phyloP scores from a whole-genome alignment of 345 rosid species.

The Psidium friedrichsthalianum region DNA sequence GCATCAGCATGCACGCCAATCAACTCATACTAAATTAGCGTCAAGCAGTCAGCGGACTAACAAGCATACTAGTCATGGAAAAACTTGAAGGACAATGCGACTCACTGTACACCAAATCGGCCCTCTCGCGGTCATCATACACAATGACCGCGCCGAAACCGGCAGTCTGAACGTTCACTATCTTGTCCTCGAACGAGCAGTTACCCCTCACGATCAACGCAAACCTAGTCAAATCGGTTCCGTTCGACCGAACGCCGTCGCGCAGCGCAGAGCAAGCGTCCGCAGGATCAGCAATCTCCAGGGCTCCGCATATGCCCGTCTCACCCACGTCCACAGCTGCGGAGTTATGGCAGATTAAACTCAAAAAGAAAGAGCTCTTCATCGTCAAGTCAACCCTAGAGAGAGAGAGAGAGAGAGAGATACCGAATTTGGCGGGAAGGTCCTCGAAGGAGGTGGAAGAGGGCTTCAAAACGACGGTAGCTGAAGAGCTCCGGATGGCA shows the following conservation, averaged over 20 bases:
- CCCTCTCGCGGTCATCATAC: slow-evolving; percentile 32
- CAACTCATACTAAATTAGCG: background rate
- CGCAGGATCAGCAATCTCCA: slow-evolving; percentile 41
- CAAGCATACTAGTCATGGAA: background rate
- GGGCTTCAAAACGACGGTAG: slow-evolving; percentile 42
- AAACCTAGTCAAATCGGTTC: slow-evolving; percentile 17
- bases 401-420: background rate
- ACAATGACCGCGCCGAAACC: slow-evolving; percentile 58
- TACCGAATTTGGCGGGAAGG: slow-evolving; percentile 78
- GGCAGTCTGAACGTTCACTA: slow-evolving; percentile 35
- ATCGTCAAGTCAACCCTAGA: slow-evolving; percentile 8
- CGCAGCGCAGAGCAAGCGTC: slow-evolving; percentile 43
- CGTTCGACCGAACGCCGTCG: slow-evolving; percentile 8
- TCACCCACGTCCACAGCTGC: slow-evolving; percentile 27
- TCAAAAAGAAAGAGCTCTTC: background rate
- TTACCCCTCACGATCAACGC: slow-evolving; percentile 49
- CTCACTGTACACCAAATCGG: slow-evolving; percentile 58
- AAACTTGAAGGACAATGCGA: background rate
- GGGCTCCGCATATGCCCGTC: slow-evolving; percentile 50
- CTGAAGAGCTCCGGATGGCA: slow-evolving; percentile 12
- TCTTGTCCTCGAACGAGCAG: slow-evolving; percentile 58
- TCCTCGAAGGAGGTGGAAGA: slow-evolving; percentile 37
- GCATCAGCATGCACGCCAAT: background rate
- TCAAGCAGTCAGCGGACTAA: background rate
- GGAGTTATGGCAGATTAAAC: background rate